Base-by-base conservation (phyloP, 768 basidiomycete species). In the Amanita pallidorosea region DNA sequence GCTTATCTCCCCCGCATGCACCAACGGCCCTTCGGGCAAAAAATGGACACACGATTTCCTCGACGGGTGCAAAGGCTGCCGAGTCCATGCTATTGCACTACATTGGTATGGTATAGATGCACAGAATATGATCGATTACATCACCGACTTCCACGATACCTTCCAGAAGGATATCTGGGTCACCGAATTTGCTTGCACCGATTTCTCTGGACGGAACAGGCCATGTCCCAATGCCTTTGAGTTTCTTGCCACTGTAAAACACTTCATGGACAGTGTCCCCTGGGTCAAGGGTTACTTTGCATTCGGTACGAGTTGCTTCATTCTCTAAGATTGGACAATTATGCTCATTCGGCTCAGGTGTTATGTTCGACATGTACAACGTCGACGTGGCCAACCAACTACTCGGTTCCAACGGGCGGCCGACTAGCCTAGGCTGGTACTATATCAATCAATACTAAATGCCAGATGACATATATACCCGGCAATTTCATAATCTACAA, bases 131-230 rank as follows among this genome's bases (percentile, higher is more conserved):
- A 71, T 78, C 48, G n/a, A 51, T 11, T 83, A 81, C 63, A 62
- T 83, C 45, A 57, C 58, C 7, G 56, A 65, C 1, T 74, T 75
- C 58, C 66, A 86, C 59, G 53, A 55, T 36, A 65, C 65, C 2
- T 81, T 77, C 58, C 31, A 52, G 13, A 57, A 60, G 51, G 63
- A 65, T 25, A 66, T 89, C 58, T 79, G 74, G 73, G 62, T 83
- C 52, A 85, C 85, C 4, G 88, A 92, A 60, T 81, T 77, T 57
- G 87, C 85, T 54, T 81, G 79, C 67, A 70, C 80, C 78, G 70
- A 82, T 67, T 88, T 81, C 61, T 64, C 64, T 56, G 71, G 71
- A 9, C 71, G 69, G 17, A 54, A 61, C 1, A 12, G 5, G 5
- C 75, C 76, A 55, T 74, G 74, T 49, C 53, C 44, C 18, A 65